These are phyloP conservation scores for Fusarium papillatum DNA, from an alignment of 2,329 filamentous ascomycete species.

Conservation along the genomic window DNA sequence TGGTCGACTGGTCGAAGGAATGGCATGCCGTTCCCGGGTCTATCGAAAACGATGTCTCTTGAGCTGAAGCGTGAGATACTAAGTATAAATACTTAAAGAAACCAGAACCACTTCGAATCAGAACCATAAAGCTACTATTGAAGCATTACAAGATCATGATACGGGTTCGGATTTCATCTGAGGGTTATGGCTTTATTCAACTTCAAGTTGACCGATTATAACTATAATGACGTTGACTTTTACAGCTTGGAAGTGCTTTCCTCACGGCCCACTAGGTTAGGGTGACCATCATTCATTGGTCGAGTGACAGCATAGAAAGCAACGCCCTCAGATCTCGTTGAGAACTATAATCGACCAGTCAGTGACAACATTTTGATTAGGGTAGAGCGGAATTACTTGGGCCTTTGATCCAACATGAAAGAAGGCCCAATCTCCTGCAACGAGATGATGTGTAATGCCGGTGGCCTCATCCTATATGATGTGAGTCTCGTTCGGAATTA, in stretches of 20 bases:
- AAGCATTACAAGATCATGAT: not conserved
- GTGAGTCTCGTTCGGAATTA: not conserved
- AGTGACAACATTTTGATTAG: rapidly evolving
- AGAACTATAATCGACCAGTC: slow-evolving; percentile 13
- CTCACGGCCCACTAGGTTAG: slow-evolving; percentile 14
- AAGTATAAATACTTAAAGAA: not conserved
- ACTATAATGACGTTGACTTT: slow-evolving; percentile 6
- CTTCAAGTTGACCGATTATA: not conserved
- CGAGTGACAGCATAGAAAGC: slow-evolving; percentile 35
- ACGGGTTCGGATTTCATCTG: not conserved
- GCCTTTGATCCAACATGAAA: slow-evolving; percentile 35
- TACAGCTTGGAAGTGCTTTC: slow-evolving; percentile 21
- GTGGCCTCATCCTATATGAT: slow-evolving; percentile 24
- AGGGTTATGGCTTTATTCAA: not conserved
- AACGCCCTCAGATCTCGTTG: slow-evolving; percentile 20
- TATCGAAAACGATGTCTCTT: not conserved
- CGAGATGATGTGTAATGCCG: slow-evolving; percentile 32
- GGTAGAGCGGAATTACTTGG: slow-evolving; percentile 4
- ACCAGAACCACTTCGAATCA: not conserved
- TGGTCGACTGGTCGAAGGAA: not conserved
- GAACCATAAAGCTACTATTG: not conserved
- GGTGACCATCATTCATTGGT: slow-evolving; percentile 15
- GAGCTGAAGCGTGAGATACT: not conserved
- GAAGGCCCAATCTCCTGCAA: slow-evolving; percentile 36
- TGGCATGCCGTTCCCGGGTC: not conserved